A percentile compares a stretch with the other conserved stretches of the same genome.
These are phyloP conservation scores for Skeletonema grethae DNA, from an alignment of 108 stramenopile genomes.

Conservation along the genomic window DNA sequence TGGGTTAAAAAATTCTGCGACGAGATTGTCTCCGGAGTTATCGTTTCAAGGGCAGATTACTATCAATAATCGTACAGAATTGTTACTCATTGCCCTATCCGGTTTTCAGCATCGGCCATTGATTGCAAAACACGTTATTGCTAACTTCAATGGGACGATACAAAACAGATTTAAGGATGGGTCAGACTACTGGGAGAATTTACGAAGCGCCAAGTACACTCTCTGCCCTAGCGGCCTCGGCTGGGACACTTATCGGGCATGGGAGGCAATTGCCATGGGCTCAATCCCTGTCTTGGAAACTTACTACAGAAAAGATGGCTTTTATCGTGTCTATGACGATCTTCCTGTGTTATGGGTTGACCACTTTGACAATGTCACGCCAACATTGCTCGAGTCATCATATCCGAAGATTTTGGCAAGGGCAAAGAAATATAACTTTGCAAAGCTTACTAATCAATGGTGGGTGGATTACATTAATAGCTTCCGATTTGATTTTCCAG, in stretches of 20 bases:
- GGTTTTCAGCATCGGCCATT: slow-evolving; percentile 16
- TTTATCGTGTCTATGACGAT: slow-evolving; percentile 43
- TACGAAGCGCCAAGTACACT: slow-evolving; percentile 51
- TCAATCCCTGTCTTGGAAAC: slow-evolving; percentile 57
- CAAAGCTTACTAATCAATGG: slow-evolving; percentile 51
- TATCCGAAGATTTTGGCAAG: slow-evolving; percentile 40
- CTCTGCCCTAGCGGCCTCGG: slow-evolving; percentile 60
- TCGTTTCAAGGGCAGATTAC: background rate
- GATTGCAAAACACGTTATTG: slow-evolving; percentile 39
- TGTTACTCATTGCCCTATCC: slow-evolving; percentile 45
- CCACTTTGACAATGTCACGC: slow-evolving; percentile 51
- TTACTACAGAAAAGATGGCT: slow-evolving; percentile 50
- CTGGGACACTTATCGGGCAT: slow-evolving; percentile 59
- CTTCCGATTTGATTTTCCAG: background rate
- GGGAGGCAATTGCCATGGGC: slow-evolving; percentile 49
- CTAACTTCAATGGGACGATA: slow-evolving; percentile 46
- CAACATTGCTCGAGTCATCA: slow-evolving; percentile 39
- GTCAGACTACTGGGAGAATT: slow-evolving; percentile 16
- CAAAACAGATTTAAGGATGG: slow-evolving; percentile 19
- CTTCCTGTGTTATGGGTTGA: slow-evolving; percentile 63
- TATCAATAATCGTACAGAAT: slow-evolving; percentile 22
- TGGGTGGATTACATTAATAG: slow-evolving; percentile 54
- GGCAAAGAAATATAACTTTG: slow-evolving; percentile 34
- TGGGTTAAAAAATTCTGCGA: slow-evolving; percentile 11
- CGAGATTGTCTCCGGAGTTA: background rate